Evolutionary conservation across 164 flowering plant genomes (phyloP).

Genomic region (Annona cherimola): DNA sequence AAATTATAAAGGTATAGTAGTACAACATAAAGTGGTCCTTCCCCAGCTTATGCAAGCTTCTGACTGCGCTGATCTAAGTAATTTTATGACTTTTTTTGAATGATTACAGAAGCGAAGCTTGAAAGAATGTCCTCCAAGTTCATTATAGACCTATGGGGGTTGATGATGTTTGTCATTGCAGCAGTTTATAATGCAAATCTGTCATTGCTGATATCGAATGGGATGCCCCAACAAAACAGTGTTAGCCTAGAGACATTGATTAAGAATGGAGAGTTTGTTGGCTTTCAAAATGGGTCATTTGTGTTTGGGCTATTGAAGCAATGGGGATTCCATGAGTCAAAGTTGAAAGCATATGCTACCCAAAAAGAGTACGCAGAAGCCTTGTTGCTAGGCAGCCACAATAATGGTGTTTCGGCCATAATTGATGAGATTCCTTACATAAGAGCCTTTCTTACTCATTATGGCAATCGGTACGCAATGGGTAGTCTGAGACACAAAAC

Average conservation of each 20-base stretch:
- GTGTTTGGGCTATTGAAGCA: conserved; percentile 12
- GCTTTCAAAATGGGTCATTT: conserved; percentile 10
- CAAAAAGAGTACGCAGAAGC: conserved; percentile 21
- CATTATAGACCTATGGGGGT: conserved; percentile 1
- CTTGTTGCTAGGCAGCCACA: not conserved
- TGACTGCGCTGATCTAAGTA: not conserved
- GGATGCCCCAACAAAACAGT: not conserved
- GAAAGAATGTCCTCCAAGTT: conserved; percentile 4
- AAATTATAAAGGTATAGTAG: not conserved
- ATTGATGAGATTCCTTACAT: not conserved
- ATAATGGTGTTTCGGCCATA: not conserved
- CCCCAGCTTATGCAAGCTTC: not conserved
- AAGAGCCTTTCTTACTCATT: too few species aligned
- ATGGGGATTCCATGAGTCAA: conserved; percentile 25
- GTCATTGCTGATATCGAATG: conserved; percentile 1
- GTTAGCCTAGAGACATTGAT: not conserved
- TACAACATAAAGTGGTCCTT: not conserved
- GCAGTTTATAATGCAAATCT: not conserved
- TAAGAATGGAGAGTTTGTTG: conserved; percentile 6
- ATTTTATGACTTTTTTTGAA: not conserved
- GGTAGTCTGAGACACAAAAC: too few species aligned
- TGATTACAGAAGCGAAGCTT: conserved; percentile 9
- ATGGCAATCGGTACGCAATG: too few species aligned
- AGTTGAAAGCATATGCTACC: conserved; percentile 15
- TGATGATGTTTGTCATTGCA: not conserved